Conservation (phyloP, 1,139 yeast species). For the Kodamaea plutei region DNA sequence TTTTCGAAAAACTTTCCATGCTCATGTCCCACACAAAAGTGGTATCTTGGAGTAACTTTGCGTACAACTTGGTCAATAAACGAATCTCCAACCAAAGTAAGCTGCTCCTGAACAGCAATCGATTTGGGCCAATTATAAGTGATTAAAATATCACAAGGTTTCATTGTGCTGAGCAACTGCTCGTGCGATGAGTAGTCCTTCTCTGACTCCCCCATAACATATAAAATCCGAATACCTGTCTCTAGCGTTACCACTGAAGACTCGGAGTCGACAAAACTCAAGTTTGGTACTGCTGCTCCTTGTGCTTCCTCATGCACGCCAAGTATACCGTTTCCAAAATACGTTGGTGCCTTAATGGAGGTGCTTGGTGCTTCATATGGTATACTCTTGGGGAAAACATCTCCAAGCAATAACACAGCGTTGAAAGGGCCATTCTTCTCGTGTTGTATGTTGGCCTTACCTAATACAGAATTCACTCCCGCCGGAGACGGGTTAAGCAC, state of each 20-base stretch:
- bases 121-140: slow-evolving; percentile 60
- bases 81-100: slow-evolving; percentile 33
- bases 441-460: slow-evolving; percentile 48
- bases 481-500: slow-evolving; percentile 48
- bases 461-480: slow-evolving; percentile 37
- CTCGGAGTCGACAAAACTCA: not conserved
- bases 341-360: slow-evolving; percentile 24
- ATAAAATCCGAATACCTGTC: not conserved
- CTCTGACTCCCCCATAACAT: not conserved
- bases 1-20: slow-evolving; percentile 51
- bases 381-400: slow-evolving; percentile 22
- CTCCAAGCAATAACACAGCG: slow-evolving; percentile 50
- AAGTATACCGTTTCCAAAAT: slow-evolving; percentile 24
- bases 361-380: slow-evolving; percentile 7
- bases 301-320: slow-evolving; percentile 8
- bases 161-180: not conserved
- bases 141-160: slow-evolving; percentile 26
- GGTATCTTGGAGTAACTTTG: slow-evolving; percentile 54
- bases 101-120: slow-evolving; percentile 38
- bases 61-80: slow-evolving; percentile 46
- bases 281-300: not conserved
- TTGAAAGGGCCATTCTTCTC: slow-evolving; percentile 64
- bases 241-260: not conserved
- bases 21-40: slow-evolving; percentile 54
- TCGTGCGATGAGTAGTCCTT: not conserved